These are phyloP conservation scores for Hura crepitans DNA, from an alignment of 441 rosid genomes.

Conservation along the genomic window DNA sequence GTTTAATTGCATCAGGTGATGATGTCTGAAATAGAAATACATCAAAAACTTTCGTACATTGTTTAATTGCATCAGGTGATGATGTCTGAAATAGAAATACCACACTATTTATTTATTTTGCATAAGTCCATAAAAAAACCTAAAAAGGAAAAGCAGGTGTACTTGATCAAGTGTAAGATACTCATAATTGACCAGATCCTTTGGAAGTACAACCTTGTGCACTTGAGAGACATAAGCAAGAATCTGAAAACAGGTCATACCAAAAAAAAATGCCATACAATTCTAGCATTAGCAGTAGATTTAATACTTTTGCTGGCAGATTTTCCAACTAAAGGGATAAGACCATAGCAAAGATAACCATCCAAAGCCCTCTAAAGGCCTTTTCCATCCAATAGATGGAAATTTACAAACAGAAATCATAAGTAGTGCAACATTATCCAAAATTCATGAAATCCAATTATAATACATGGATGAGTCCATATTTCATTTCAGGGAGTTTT, in stretches of 20 bases:
- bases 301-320: not conserved
- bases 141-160: not conserved
- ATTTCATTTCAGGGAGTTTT: not conserved
- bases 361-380: not conserved
- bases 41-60: not conserved
- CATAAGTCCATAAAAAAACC: not conserved
- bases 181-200: conserved; percentile 59
- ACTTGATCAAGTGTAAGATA: conserved; percentile 78
- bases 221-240: conserved; percentile 94
- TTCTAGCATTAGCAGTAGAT: conserved; percentile 1
- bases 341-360: not conserved
- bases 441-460: not conserved
- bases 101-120: not conserved
- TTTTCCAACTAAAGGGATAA: conserved; percentile 6
- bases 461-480: not conserved
- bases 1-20: not conserved
- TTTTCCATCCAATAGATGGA: not conserved
- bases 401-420: not conserved
- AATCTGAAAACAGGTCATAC: conserved; percentile 44
- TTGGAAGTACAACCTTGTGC: conserved; percentile 78
- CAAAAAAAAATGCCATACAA: not conserved
- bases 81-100: not conserved
- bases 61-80: not conserved
- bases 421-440: not conserved
- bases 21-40: not conserved